Base-by-base conservation (phyloP, 23 red algal genomes). In the Gracilaria domingensis region DNA sequence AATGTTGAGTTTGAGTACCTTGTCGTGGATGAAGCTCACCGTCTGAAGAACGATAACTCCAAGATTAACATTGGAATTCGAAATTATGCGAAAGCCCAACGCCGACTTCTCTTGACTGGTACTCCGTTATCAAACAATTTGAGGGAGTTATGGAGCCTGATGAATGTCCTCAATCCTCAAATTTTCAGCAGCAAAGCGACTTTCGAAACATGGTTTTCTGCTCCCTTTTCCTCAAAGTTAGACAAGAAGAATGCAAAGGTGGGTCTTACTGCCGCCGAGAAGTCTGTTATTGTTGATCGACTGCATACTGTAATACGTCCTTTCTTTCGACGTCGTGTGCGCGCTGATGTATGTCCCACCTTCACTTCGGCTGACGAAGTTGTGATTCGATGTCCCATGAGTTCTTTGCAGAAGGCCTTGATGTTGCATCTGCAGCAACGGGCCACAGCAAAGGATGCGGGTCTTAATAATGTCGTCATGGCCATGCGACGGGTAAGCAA, bases 11-110 rank as follows among this genome's bases (percentile, higher is more conserved):
- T 94, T 75, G 81, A 87, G 32, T 95, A 95, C 59, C 48, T 98
- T 9, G 80, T 98, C 21, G 97, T 98, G 32, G 97, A 98, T 89
- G 97, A 98, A 74, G 97, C 88, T 37, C 97, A 98, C 66, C 88
- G 97, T n/a, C 54, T 98, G 89, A 98, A 98, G 62, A 94, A 96
- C 36, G 76, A 87, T 56, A 88, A 93, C 51, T 90, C 88, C 38
- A 94, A 87, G 67, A 77, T 94, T 36, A 81, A 92, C 33, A 24
- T 65, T 39, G 85, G 75, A 16, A 89, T 98, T 45, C 55, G 91
- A 32, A 71, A 70, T 66, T 86, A 83, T 54, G 48, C 75, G 47
- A 75, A 83, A n/a, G 85, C 90, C 42, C 76, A 83, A 35, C 73
- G 93, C 18, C 87, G 97, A 21, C 71, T 98, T 26, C 89, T 98